Evolutionary conservation across 2,329 filamentous ascomycete species (phyloP), one percentile per base, ranked within the genome.

Genomic region (Hortaea werneckii): DNA sequence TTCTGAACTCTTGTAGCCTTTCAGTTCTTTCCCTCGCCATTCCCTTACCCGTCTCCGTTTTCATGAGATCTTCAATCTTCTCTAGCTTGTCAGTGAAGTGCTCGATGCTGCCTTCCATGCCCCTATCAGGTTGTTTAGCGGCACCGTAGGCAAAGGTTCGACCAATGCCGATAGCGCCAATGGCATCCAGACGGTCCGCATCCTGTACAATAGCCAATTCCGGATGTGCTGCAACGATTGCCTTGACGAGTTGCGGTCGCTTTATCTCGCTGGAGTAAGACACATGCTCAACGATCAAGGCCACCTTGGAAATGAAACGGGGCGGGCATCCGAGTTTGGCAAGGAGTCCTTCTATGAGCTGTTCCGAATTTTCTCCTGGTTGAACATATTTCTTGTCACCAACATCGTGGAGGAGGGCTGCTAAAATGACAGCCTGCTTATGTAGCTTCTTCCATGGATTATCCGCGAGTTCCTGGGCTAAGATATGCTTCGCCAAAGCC

Each of bases 121-220:
- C 75, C 34, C 55, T 54, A 26, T 71, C 68, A 4, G 61, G 59
- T 30, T 64, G 50, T 63, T 75, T 79, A 8, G 80, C 82, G 0
- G 83, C 88, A 0, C 83, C 79, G 62, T 80, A 95, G 0, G 83
- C 80, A 62, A 92, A 89, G 37, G 78, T 79, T 38, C 90, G 72
- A 2, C 79, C 89, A 46, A 95, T 82, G 0, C 90, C 90, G 29
- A 95, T 78, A 0, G 85, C 87, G 1, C 89, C 90, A 42, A 95
- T 81, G 4, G 88, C 85, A 67, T 96, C 90, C n/a, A 96, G 71
- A 5, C 89, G 75, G 68, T 95, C 90, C 4, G 89, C 89, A 65
- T 95, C 90, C 67, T 95, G 89, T 29, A 95, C 87, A 41, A 94
- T 78, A 0, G 79, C 88, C 30, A 92, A 70, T 64, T 92, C 87